A percentile compares a stretch with the other conserved stretches of the same genome.
These are phyloP conservation scores for Linum lewisii DNA, from an alignment of 345 rosid genomes.

Conservation along the genomic window DNA sequence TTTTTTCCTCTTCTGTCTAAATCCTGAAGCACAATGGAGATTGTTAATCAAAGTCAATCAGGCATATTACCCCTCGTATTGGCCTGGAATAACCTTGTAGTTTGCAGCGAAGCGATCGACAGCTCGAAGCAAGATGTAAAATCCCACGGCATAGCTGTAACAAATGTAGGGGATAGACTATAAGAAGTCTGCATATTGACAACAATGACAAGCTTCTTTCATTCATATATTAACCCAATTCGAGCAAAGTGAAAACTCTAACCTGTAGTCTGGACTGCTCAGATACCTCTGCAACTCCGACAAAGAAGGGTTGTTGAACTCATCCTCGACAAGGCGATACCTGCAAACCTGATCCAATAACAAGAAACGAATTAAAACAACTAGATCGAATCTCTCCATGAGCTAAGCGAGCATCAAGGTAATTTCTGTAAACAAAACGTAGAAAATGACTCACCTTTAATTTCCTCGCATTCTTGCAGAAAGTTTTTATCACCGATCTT, in stretches of 20 bases:
- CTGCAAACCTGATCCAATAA: conserved; percentile 52
- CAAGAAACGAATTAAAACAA: conserved; percentile 14
- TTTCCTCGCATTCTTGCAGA: conserved; percentile 87
- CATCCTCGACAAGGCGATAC: conserved; percentile 66
- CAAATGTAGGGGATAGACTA: not conserved
- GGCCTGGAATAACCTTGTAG: conserved; percentile 85
- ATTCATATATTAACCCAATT: too few species aligned
- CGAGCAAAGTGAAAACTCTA: not conserved
- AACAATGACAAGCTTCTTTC: too few species aligned
- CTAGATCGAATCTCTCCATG: conserved; percentile 1
- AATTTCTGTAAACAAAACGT: not conserved
- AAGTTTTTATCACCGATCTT: conserved; percentile 55
- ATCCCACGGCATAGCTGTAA: not conserved
- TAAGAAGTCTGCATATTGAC: not conserved
- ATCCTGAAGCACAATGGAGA: not conserved
- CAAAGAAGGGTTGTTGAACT: conserved; percentile 61
- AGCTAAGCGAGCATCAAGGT: not conserved
- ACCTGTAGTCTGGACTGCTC: conserved; percentile 85
- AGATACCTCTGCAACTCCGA: conserved; percentile 65
- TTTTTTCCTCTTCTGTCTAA: not conserved
- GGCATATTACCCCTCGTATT: conserved; percentile 71
- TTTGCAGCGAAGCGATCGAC: conserved; percentile 81
- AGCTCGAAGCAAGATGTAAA: conserved; percentile 48
- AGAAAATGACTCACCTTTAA: conserved; percentile 44
- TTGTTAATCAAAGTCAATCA: not conserved